Evolutionary conservation across 768 basidiomycete genomes (phyloP), one percentile per base, ranked within the genome.

Genomic region (Rhodotorula paludigena): DNA sequence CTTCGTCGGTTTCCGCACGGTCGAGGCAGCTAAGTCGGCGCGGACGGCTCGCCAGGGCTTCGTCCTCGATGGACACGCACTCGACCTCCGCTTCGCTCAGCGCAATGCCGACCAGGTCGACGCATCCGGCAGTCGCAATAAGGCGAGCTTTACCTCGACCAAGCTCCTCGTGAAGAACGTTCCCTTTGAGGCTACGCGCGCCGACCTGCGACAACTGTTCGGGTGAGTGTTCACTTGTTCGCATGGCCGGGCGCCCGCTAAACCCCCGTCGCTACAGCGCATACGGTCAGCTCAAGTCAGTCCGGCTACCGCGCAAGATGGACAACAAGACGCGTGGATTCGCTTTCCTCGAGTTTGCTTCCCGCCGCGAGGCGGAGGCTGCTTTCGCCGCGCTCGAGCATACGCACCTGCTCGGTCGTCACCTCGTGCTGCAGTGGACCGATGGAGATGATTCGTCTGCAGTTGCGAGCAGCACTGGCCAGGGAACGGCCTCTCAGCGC

Each of bases 131-230:
- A 60, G 45, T 15, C 72, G 71, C 15, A 78, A 80, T 84, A 80
- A 84, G 83, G n/a, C n/a, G n/a, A n/a, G n/a, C n/a, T n/a, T n/a
- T n/a, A 83, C 83, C 65, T 88, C 89, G 69, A 89, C 92, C 71
- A 98, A 97, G 85, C 87, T 98, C 83, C 86, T 98, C 57, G 91
- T 98, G 73, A 98, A 97, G 85, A 99, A 99, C 75, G 84, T 97
- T 60, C 92, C 96, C 47, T 99, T 99, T 81, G 96, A 99, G 78
- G 90, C 88, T 52, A 88, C 88, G 49, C 90, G 89, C 82, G 92
- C 89, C 80, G 96, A 99, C 73, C 83, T 99, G 33, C 82, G 89
- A 61, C 88, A 89, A 68, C 78, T 98, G 42, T 96, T 98, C 78
- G 84, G 88, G 91, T 93, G 71, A 63, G 87, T 83, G 6, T 42